Conservation (phyloP, 2,329 filamentous ascomycete genomes). For the Didymella segeticola region DNA sequence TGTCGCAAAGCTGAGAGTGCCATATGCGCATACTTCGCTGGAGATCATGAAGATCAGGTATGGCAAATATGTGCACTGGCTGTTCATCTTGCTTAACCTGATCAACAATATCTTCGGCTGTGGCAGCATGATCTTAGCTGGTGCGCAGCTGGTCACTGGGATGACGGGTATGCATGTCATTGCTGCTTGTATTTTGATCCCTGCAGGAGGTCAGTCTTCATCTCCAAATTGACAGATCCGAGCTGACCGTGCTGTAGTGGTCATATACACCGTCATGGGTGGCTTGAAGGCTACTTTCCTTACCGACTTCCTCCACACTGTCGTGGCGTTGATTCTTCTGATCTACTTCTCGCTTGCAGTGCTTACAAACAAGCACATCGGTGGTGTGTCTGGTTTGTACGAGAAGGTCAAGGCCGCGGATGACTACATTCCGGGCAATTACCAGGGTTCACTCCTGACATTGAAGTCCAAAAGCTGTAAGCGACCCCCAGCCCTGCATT, state of each 20-base stretch:
- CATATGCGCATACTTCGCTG: conserved; percentile 48
- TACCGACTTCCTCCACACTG: conserved; percentile 83
- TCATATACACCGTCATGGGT: conserved; percentile 74
- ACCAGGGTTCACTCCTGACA: conserved; percentile 79
- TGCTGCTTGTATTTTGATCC: conserved; percentile 14
- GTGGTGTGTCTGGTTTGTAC: conserved; percentile 11
- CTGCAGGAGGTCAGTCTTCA: conserved; percentile 13
- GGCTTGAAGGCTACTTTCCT: conserved; percentile 74
- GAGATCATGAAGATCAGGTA: conserved; percentile 84
- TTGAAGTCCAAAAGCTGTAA: conserved; percentile 68
- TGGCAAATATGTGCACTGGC: conserved; percentile 71
- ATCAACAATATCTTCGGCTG: conserved; percentile 79
- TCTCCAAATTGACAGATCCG: too few species aligned
- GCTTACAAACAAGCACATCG: conserved; percentile 12
- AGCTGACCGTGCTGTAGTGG: conserved; percentile 77
- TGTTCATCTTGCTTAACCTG: conserved; percentile 80
- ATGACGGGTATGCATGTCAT: conserved; percentile 24
- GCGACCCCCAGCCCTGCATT: background rate
- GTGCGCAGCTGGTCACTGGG: conserved; percentile 76
- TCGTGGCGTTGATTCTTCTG: conserved; percentile 80
- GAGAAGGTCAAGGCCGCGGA: conserved; percentile 61
- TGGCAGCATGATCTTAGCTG: conserved; percentile 84
- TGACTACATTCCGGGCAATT: conserved; percentile 75
- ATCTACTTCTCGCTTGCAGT: conserved; percentile 52
- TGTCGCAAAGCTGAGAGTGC: conserved; percentile 31